Evolutionary conservation across 2,329 filamentous ascomycete genomes (phyloP).

Genomic region (Exophiala sideris): DNA sequence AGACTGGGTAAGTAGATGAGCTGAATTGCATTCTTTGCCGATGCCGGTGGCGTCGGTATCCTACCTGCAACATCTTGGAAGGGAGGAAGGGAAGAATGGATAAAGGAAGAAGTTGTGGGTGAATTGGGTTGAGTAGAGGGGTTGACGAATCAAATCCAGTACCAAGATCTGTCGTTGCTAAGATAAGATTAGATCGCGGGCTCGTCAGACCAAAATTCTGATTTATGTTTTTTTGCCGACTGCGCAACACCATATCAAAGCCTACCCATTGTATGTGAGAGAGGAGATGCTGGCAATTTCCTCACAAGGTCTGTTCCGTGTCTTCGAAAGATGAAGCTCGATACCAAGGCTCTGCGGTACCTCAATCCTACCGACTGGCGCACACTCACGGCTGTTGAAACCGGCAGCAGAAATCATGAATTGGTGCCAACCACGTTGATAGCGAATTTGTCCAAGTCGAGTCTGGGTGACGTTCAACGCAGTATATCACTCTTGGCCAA

Average conservation of each 20-base stretch:
- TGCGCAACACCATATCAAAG: background rate
- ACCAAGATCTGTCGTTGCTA: too few species aligned
- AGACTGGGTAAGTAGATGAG: too few species aligned
- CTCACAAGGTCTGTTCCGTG: background rate
- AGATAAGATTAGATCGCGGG: too few species aligned
- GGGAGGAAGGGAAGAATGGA: too few species aligned
- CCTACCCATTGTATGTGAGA: background rate
- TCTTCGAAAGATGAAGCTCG: slow-evolving; percentile 73
- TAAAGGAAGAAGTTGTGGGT: too few species aligned
- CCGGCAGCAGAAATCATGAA: slow-evolving; percentile 94
- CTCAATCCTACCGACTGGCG: slow-evolving; percentile 91
- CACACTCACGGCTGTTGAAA: slow-evolving; percentile 87
- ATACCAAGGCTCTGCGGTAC: slow-evolving; percentile 90
- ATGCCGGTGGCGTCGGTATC: too few species aligned
- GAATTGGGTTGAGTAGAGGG: too few species aligned
- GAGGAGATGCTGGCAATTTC: background rate
- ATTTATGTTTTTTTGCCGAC: background rate
- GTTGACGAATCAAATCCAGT: too few species aligned
- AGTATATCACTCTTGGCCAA: slow-evolving; percentile 91
- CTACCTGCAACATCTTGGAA: too few species aligned
- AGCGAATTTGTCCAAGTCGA: slow-evolving; percentile 73
- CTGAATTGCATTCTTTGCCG: too few species aligned
- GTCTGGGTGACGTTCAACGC: slow-evolving; percentile 69
- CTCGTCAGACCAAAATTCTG: background rate
- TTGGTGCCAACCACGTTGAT: slow-evolving; percentile 90